A percentile compares a stretch with the other conserved stretches of the same genome.
Evolutionary conservation across 805 yeast genomes (phyloP).

Genomic region (Candida railenensis): DNA sequence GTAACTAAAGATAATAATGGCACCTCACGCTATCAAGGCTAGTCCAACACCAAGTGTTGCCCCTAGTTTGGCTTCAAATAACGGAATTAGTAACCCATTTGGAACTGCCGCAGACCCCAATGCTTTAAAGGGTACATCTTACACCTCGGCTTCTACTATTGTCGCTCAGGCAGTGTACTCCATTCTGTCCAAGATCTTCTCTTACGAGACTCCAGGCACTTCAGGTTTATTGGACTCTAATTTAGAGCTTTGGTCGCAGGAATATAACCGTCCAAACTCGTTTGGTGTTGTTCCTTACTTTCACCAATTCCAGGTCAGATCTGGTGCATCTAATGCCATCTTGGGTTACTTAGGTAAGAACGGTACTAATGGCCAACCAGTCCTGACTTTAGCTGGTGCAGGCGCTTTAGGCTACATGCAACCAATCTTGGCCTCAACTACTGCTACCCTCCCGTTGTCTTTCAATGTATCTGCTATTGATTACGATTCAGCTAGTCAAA

Average conservation of each 20-base stretch:
- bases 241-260: constrained; percentile 57
- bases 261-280: constrained; percentile 49
- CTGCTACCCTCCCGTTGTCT: constrained; percentile 51
- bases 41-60: constrained; percentile 4
- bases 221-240: constrained; percentile 60
- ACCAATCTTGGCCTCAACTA: constrained; percentile 47
- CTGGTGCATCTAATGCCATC: constrained; percentile 80
- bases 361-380: constrained; percentile 34
- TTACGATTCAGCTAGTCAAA: constrained; percentile 52
- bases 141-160: constrained; percentile 55
- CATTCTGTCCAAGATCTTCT: constrained; percentile 54
- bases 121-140: constrained; percentile 45
- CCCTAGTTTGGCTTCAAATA: background rate
- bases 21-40: constrained; percentile 14
- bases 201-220: constrained; percentile 67
- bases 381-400: constrained; percentile 59
- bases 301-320: constrained; percentile 65
- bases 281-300: constrained; percentile 60
- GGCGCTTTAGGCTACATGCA: constrained; percentile 68
- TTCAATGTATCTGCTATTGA: constrained; percentile 78
- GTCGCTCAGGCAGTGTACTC: constrained; percentile 56
- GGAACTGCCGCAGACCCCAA: constrained; percentile 61
- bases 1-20: constrained; percentile 7
- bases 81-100: constrained; percentile 43
- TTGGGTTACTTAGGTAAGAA: constrained; percentile 59